Conservation (phyloP, 352 stramenopile species). For the Phytophthora megakarya region DNA sequence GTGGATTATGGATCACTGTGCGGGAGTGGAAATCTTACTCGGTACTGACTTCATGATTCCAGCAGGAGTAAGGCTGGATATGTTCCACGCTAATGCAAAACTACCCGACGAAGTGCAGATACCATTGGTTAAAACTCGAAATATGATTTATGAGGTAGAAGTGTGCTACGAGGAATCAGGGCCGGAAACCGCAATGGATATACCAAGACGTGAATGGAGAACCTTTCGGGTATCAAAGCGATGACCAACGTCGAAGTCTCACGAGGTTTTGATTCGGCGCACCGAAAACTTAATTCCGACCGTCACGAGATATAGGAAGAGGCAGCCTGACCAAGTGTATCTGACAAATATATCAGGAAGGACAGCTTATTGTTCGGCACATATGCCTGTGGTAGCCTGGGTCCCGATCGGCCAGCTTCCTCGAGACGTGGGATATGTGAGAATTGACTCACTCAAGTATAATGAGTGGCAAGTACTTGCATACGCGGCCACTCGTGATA, state of each 20-base stretch:
- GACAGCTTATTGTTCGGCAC: not conserved
- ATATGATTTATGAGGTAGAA: too few relatives aligned
- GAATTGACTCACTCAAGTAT: not conserved
- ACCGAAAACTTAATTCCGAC: not conserved
- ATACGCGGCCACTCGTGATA: not conserved
- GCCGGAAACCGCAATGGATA: not conserved
- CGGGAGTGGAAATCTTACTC: too few relatives aligned
- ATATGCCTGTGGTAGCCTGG: not conserved
- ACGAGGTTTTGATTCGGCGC: constrained; percentile 6
- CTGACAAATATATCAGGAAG: not conserved
- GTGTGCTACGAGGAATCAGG: not conserved
- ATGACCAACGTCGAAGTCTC: not conserved
- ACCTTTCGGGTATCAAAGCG: too few relatives aligned
- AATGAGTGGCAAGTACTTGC: constrained; percentile 4
- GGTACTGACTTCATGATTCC: too few relatives aligned
- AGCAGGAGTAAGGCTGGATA: too few relatives aligned
- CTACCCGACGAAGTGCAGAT: constrained; percentile 5
- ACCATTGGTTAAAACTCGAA: constrained; percentile 4
- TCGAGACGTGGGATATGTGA: not conserved
- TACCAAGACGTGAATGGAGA: not conserved
- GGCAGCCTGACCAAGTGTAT: not conserved
- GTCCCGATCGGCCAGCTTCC: not conserved
- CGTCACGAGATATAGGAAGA: not conserved
- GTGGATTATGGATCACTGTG: too few relatives aligned
- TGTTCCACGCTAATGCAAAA: not conserved